Evolutionary conservation across 805 yeast genomes (phyloP).

Genomic region (Ogataea parapolymorpha): DNA sequence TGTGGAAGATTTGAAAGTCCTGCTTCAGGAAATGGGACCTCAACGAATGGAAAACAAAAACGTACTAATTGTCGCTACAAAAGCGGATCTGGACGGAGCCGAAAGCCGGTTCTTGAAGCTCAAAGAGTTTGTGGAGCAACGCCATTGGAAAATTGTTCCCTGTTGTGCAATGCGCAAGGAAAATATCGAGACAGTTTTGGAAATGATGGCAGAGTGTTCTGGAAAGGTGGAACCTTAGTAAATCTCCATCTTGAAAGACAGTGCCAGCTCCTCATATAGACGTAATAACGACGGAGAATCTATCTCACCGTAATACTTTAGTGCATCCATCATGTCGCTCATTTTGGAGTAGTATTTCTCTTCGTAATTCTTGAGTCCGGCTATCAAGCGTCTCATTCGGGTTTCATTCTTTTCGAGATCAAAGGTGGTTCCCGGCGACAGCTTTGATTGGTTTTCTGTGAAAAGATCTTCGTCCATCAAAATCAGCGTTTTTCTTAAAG

Average conservation of each 20-base stretch:
- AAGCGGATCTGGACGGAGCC: slow-evolving; percentile 73
- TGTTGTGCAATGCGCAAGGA: slow-evolving; percentile 75
- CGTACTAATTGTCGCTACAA: slow-evolving; percentile 83
- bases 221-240: slow-evolving; percentile 22
- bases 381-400: slow-evolving; percentile 40
- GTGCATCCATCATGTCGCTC: slow-evolving; percentile 43
- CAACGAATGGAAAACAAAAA: slow-evolving; percentile 57
- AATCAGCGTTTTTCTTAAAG: slow-evolving; percentile 55
- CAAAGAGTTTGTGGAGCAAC: slow-evolving; percentile 39
- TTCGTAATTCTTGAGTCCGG: slow-evolving; percentile 40
- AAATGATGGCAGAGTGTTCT: slow-evolving; percentile 66
- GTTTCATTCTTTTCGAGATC: slow-evolving; percentile 38
- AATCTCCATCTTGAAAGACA: slow-evolving; percentile 12
- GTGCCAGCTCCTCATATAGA: slow-evolving; percentile 42
- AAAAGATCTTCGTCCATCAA: slow-evolving; percentile 47
- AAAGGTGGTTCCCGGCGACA: slow-evolving; percentile 34
- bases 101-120: slow-evolving; percentile 47
- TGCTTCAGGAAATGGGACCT: slow-evolving; percentile 70
- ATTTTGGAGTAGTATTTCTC: slow-evolving; percentile 44
- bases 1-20: slow-evolving; percentile 54
- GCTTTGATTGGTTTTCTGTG: slow-evolving; percentile 36
- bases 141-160: slow-evolving; percentile 71
- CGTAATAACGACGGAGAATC: slow-evolving; percentile 45
- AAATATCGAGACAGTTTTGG: slow-evolving; percentile 67
- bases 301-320: slow-evolving; percentile 45